Percentiles rank a stretch among this genome's conserved stretches.
These are phyloP conservation scores for Colletotrichum sp. DNA, from an alignment of 2,329 filamentous ascomycete genomes.

Conservation along the genomic window DNA sequence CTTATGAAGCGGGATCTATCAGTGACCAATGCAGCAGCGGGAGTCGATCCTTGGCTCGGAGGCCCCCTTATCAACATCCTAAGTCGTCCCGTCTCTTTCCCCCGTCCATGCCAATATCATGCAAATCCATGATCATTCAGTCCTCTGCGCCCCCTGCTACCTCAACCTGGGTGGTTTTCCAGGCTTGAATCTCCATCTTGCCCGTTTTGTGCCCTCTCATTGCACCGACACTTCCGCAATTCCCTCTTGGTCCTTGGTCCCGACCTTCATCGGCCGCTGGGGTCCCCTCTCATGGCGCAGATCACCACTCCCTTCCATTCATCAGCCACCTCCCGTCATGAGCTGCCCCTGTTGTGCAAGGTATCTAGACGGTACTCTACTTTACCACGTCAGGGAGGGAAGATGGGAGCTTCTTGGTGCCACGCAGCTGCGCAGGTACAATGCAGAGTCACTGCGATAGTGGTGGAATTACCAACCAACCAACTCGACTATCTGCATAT, in stretches of 20 bases:
- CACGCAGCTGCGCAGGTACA: neutral
- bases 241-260: neutral
- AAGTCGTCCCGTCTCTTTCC: conserved; percentile 1
- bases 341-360: neutral
- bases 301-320: conserved; percentile 2
- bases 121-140: neutral
- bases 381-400: neutral
- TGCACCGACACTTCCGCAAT: neutral
- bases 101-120: neutral
- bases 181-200: neutral
- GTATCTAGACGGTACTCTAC: neutral
- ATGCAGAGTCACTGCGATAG: neutral
- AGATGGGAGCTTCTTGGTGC: neutral
- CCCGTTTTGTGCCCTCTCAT: neutral
- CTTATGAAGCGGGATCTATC: neutral
- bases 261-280: neutral
- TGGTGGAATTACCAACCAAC: neutral
- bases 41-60: conserved; percentile 15
- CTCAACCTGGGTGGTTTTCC: neutral
- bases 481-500: neutral
- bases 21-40: conserved; percentile 7
- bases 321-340: neutral
- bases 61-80: neutral
- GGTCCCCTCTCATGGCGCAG: neutral
- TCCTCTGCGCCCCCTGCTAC: neutral